Evolutionary conservation across 352 stramenopile species (phyloP).

Genomic region (Globisporangium camurandrum): DNA sequence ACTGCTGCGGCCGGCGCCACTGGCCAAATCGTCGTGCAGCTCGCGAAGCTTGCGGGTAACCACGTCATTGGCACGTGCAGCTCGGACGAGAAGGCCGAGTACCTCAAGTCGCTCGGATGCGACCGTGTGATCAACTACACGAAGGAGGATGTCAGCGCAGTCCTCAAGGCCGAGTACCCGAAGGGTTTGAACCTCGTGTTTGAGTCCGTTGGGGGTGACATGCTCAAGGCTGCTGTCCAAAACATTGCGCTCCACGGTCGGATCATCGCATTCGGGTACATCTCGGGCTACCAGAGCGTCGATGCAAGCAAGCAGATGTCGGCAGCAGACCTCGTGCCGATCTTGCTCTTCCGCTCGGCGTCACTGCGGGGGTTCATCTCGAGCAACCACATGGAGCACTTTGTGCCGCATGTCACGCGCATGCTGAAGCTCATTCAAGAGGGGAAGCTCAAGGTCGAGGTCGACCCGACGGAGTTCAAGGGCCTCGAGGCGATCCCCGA

Average conservation of each 20-base stretch:
- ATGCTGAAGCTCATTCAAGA: slow-evolving; percentile 37
- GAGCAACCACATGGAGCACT: slow-evolving; percentile 29
- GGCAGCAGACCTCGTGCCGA: not conserved
- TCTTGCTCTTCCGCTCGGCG: slow-evolving; percentile 4
- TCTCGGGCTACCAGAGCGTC: slow-evolving; percentile 34
- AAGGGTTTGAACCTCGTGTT: slow-evolving; percentile 63
- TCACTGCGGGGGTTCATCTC: slow-evolving; percentile 33
- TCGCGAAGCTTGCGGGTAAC: slow-evolving; percentile 65
- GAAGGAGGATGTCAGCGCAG: slow-evolving; percentile 43
- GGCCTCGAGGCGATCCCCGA: slow-evolving; percentile 26
- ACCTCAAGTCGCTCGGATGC: slow-evolving; percentile 28
- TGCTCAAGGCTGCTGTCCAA: slow-evolving; percentile 36
- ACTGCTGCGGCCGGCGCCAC: slow-evolving; percentile 23
- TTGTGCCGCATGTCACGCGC: slow-evolving; percentile 31
- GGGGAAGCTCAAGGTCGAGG: slow-evolving; percentile 19
- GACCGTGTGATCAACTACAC: slow-evolving; percentile 86
- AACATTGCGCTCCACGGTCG: slow-evolving; percentile 53
- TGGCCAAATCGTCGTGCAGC: slow-evolving; percentile 57
- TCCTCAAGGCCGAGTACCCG: slow-evolving; percentile 66
- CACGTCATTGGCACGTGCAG: slow-evolving; percentile 40
- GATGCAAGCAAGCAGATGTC: slow-evolving; percentile 5
- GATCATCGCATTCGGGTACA: slow-evolving; percentile 50
- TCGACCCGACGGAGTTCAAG: slow-evolving; percentile 20
- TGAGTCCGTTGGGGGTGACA: slow-evolving; percentile 50
- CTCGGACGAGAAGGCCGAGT: slow-evolving; percentile 50